Base-by-base conservation (phyloP, 2,329 filamentous ascomycete genomes). In the Colletotrichum incanum region DNA sequence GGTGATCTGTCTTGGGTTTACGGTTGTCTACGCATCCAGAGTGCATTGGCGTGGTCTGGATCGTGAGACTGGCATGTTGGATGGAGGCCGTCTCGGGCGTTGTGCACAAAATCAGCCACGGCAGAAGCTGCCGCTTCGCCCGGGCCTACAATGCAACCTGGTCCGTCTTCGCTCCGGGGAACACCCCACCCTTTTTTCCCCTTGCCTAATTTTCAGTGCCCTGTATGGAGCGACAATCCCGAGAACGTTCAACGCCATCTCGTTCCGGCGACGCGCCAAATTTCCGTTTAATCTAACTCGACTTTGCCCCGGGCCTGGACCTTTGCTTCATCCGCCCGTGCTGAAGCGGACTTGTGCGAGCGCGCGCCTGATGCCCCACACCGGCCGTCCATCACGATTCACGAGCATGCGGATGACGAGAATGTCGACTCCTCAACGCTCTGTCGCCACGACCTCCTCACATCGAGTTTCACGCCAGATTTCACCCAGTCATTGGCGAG, bases 241-340 rank as follows among this genome's bases (percentile, higher is more conserved):
- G 69, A 69, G 45, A 55, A 31, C 31, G 39, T 60, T 52, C 65
- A 70, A 60, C 70, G 59, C 70, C 59, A 70, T 55, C 60, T 70
- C 39, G 52, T 72, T 72, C 65, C 59, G 65, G 65, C 54, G 34
- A 65, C 59, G 47, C 69, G 52, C 65, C 70, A 72, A 65, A 69
- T 65, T 56, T 60, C 23, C 59, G 59, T 55, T 70, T 31, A 72
- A 72, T 72, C 65, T 69, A 72, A 72, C 41, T 69, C 65, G 54
- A 56, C 59, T 39, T 39, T 64, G 54, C 60, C 65, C 59, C 41
- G 58, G 23, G 49, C 49, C 47, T 64, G 47, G 69, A 34, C 65
- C 54, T 60, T 41, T 69, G 9, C 65, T 49, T 58, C 43, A 54
- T 39, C 60, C 59, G 65, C 54, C 70, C 70, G 70, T 69, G 70